These are phyloP conservation scores for Porosira glacialis DNA, from an alignment of 352 stramenopile species.

Conservation along the genomic window DNA sequence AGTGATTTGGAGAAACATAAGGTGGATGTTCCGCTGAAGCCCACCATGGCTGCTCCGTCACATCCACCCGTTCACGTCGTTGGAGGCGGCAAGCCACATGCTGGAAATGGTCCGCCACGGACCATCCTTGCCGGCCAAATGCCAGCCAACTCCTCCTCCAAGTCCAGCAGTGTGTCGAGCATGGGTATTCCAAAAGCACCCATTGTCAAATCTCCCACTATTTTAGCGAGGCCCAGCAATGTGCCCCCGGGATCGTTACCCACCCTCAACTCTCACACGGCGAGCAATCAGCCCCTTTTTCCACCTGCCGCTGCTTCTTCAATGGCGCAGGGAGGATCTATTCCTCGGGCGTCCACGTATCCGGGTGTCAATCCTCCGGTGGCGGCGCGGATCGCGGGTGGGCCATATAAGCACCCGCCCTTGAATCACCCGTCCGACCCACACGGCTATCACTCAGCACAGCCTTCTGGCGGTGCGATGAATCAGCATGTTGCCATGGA, in stretches of 20 bases:
- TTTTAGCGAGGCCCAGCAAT: conserved; percentile 42
- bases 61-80: background rate
- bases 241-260: conserved; percentile 3
- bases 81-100: conserved; percentile 1
- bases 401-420: no score
- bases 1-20: conserved; percentile 40
- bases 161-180: conserved; percentile 21
- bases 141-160: no score
- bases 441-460: no score
- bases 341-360: conserved; percentile 4
- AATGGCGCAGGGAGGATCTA: conserved; percentile 1
- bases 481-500: no score
- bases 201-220: conserved; percentile 40
- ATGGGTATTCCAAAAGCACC: conserved; percentile 52
- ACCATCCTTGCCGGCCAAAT: conserved; percentile 43
- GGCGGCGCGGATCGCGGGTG: no score
- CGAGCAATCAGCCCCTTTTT: conserved; percentile 36
- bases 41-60: background rate
- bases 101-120: conserved; percentile 27
- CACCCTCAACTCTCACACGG: background rate
- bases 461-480: no score
- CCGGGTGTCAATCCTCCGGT: no score
- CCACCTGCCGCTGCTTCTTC: conserved; percentile 2
- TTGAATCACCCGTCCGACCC: no score
- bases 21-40: conserved; percentile 11